A percentile compares a stretch with the other conserved stretches of the same genome.
Conservation (phyloP, 2,329 filamentous ascomycete genomes). For the Elsinoe ampelina region DNA sequence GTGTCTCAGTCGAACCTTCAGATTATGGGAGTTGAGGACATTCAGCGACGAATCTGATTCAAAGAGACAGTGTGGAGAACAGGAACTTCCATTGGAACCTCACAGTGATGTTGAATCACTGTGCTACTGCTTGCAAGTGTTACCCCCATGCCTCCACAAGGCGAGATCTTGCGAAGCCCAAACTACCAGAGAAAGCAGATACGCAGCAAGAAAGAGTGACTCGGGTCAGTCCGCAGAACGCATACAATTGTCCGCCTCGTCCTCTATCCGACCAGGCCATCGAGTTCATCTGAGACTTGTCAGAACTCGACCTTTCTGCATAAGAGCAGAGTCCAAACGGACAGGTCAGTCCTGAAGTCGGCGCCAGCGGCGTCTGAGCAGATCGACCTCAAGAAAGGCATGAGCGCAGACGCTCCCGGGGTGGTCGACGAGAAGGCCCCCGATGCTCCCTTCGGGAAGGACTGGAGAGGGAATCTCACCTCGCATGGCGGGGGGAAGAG, state of each 20-base stretch:
- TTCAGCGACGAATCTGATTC: too few relatives aligned
- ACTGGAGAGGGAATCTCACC: neutral
- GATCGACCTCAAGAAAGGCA: neutral
- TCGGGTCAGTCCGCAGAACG: neutral
- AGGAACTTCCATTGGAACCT: neutral
- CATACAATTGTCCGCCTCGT: too few relatives aligned
- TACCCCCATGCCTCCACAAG: too few relatives aligned
- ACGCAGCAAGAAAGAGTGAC: neutral
- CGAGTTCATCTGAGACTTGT: neutral
- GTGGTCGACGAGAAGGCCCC: neutral
- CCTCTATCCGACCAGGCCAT: neutral
- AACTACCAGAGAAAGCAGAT: neutral
- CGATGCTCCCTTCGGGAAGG: neutral
- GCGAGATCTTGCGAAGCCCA: neutral
- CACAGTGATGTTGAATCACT: neutral
- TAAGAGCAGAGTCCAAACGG: neutral
- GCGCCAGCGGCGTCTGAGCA: neutral
- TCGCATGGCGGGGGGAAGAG: neutral
- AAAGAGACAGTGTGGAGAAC: neutral
- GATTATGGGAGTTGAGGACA: too few relatives aligned
- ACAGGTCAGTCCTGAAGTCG: neutral
- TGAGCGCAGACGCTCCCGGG: neutral
- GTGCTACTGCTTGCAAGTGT: neutral
- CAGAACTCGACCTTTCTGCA: conserved; percentile 8
- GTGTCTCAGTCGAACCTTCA: too few relatives aligned